Percentiles rank a stretch among this genome's conserved stretches.
phyloP scores from a whole-genome alignment of 176 grass and related monocot genomes.

The Cenchrus fungigraminus region DNA sequence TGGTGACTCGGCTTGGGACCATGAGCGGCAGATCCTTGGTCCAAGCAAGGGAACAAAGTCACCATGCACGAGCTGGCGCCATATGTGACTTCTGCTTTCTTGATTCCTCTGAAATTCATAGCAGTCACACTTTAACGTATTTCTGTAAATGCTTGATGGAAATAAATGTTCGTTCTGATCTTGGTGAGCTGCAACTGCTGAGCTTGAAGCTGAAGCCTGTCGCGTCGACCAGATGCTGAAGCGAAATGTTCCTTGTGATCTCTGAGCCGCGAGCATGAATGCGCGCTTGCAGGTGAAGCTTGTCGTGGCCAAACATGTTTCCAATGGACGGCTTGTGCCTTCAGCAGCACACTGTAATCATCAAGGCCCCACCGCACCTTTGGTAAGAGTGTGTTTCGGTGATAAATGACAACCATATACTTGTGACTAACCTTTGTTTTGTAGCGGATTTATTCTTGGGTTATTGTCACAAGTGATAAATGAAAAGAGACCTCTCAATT shows the following conservation, averaged over 20 bases:
- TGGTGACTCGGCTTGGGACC: not conserved
- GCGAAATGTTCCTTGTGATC: constrained; percentile 5
- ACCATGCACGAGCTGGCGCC: not conserved
- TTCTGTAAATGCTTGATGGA: not conserved
- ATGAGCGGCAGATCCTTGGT: not conserved
- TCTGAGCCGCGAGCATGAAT: not conserved
- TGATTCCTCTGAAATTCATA: not conserved
- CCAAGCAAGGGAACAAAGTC: not conserved
- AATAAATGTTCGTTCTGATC: not conserved
- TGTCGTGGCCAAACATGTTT: not conserved
- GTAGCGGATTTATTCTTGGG: no score
- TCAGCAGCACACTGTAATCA: not conserved
- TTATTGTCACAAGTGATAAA: no score
- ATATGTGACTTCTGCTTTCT: not conserved
- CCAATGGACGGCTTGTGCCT: not conserved
- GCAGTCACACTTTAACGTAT: not conserved
- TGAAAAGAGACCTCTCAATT: no score
- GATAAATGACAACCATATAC: no score
- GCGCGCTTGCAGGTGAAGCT: constrained; percentile 23
- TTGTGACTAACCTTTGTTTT: no score
- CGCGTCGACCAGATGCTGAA: not conserved
- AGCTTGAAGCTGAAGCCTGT: not conserved
- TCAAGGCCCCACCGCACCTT: no score
- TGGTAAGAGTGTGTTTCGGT: no score
- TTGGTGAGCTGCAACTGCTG: not conserved